Percentiles rank a stretch among this genome's conserved stretches.
Conservation (phyloP, 495 filamentous ascomycete species). For the Elaphomyces granulatus region DNA sequence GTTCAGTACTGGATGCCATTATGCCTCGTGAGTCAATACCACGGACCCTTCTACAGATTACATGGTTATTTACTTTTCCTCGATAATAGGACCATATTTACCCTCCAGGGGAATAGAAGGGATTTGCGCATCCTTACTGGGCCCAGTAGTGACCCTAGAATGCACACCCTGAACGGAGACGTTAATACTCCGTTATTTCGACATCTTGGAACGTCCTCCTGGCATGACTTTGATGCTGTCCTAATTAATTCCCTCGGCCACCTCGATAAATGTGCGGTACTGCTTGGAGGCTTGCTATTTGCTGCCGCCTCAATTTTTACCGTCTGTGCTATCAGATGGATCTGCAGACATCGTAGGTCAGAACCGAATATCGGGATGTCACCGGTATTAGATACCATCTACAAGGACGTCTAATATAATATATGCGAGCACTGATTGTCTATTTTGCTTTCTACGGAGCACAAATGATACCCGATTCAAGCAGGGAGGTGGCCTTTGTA, state of each 20-base stretch:
- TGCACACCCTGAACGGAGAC: conserved; percentile 26
- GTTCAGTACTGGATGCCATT: conserved; percentile 32
- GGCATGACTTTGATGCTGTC: conserved; percentile 27
- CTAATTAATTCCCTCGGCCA: neutral
- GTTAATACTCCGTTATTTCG: conserved; percentile 27
- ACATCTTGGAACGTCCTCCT: conserved; percentile 29
- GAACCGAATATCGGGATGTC: neutral
- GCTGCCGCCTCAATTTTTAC: neutral
- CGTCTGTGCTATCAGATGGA: neutral
- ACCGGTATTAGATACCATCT: neutral
- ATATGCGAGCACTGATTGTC: too few relatives aligned
- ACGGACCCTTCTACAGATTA: neutral
- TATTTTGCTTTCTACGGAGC: too few relatives aligned
- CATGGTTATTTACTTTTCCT: neutral
- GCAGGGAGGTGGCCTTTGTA: too few relatives aligned
- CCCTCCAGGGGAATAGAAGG: conserved; percentile 15
- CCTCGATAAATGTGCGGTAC: neutral
- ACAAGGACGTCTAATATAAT: neutral
- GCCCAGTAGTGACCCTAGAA: conserved; percentile 2
- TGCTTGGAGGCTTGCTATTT: neutral
- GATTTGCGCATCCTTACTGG: conserved; percentile 24
- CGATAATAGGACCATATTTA: conserved; percentile 17
- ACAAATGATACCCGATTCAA: too few relatives aligned
- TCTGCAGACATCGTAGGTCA: neutral
- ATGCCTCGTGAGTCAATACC: conserved; percentile 17